Percentiles rank a stretch among this genome's conserved stretches.
Evolutionary conservation across 208 protist genomes (phyloP).

Genomic region (Crithidia brevicula): DNA sequence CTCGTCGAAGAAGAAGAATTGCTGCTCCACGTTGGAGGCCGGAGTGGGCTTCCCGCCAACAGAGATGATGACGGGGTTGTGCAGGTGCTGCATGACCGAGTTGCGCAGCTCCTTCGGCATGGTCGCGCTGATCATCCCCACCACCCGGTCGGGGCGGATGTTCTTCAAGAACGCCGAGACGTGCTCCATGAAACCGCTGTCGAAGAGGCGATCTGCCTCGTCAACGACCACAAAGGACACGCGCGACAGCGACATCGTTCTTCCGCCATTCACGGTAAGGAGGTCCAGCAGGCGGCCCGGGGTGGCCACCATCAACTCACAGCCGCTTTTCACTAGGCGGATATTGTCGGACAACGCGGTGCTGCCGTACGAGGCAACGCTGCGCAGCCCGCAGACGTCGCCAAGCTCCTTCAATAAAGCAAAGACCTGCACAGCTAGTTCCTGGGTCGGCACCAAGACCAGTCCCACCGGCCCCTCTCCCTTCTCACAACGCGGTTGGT

Average conservation of each 20-base stretch:
- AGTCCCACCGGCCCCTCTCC: conserved; percentile 91
- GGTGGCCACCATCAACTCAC: conserved; percentile 84
- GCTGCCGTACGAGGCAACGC: conserved; percentile 80
- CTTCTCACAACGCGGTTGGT: conserved; percentile 71
- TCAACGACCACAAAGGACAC: conserved; percentile 92
- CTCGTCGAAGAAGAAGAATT: conserved; percentile 91
- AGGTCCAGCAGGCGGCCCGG: conserved; percentile 91
- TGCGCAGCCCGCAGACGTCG: conserved; percentile 45
- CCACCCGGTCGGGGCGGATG: conserved; percentile 88
- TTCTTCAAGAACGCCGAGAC: conserved; percentile 90
- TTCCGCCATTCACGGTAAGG: conserved; percentile 82
- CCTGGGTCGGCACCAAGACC: conserved; percentile 94
- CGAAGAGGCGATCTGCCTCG: conserved; percentile 95
- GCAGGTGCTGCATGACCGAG: conserved; percentile 69
- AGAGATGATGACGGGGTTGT: conserved; percentile 85
- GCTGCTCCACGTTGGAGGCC: conserved; percentile 90
- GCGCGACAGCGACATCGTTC: conserved; percentile 59
- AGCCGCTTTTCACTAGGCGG: conserved; percentile 54
- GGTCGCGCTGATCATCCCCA: conserved; percentile 93
- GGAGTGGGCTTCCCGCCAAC: conserved; percentile 87
- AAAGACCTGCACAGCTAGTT: conserved; percentile 93
- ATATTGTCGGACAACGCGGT: conserved; percentile 84
- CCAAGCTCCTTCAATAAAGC: conserved; percentile 75
- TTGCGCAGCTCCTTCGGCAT: conserved; percentile 89
- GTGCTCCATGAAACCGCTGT: conserved; percentile 95